Conservation (phyloP, 2,329 filamentous ascomycete genomes). For the Fusarium napiforme region DNA sequence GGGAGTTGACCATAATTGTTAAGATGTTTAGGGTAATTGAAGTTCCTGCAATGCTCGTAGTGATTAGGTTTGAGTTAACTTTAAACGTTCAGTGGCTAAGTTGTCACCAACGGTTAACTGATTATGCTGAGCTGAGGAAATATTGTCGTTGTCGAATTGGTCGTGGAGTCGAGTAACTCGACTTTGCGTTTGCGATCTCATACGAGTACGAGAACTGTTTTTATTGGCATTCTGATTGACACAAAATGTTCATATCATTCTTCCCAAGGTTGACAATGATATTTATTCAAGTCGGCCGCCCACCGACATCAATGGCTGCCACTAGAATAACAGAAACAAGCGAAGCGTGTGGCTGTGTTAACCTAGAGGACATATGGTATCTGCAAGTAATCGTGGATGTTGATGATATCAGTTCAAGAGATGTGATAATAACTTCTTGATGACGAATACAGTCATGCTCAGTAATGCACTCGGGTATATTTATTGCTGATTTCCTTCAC, state of each 20-base stretch:
- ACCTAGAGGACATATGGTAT: not conserved
- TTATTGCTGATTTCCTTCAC: not conserved
- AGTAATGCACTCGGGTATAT: not conserved
- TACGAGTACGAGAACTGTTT: not conserved
- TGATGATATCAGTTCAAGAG: not conserved
- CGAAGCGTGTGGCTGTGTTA: conserved; percentile 29
- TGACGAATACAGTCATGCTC: not conserved
- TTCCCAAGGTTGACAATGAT: not conserved
- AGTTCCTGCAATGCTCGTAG: not conserved
- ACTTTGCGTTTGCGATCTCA: not conserved
- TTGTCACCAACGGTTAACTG: not conserved
- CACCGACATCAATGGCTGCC: conserved; percentile 4
- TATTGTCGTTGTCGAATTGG: not conserved
- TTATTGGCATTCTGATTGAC: too few species aligned
- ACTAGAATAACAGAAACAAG: conserved; percentile 16
- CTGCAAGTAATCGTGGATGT: not conserved
- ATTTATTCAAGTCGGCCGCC: conserved; percentile 15
- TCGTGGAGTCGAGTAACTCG: too few species aligned
- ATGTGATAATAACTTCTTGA: not conserved
- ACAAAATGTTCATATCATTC: not conserved
- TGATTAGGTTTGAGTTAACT: not conserved
- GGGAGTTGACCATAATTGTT: not conserved
- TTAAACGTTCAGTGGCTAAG: not conserved
- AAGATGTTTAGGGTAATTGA: not conserved
- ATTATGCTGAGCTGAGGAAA: not conserved